Base-by-base conservation (phyloP, 2,329 filamentous ascomycete genomes). In the Paraphoma sp. region DNA sequence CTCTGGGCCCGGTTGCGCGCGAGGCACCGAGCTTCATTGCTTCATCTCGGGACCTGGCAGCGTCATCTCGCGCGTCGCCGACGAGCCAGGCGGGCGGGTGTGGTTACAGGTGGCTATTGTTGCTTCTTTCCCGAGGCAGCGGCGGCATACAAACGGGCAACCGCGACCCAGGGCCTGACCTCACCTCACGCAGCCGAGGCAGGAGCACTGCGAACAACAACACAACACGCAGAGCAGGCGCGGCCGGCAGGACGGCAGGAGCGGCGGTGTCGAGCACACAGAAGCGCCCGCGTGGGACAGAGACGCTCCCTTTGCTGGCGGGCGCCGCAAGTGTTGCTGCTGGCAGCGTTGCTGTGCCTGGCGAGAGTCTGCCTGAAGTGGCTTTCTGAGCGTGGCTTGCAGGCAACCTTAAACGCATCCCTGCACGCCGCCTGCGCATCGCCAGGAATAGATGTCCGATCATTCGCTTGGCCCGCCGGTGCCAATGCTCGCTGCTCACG, bases 381-480 rank as follows among this genome's bases (percentile, higher is more conserved):
- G 33, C 33, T 36, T 36, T 36, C 33, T 49, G 63, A 49, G 59
- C 3, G 68, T 73, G 71, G 66, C 66, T 70, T 68, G 62, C 59
- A 53, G 62, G 60, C 66, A 61, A 65, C 69, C 63, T 56, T 62
- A 66, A 70, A 71, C 74, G 67, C 68, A 69, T 73, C 65, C 48
- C 67, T 75, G 73, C 72, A 75, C 74, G 73, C 73, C 73, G 75
- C 73, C 23, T 23, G 23, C 23, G 23, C 23, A 23, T 23, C 23
- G 60, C 72, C 73, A 71, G 68, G 68, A 75, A 74, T 75, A 75
- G 73, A 67, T 66, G 69, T 51, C 59, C 65, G 54, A 63, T 66
- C 49, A 61, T 53, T 70, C 65, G 67, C 70, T 69, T 66, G 59
- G 41, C 59, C 42, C 33, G 60, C 48, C 51, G 54, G 59, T 40